A percentile compares a stretch with the other conserved stretches of the same genome.
Evolutionary conservation across 495 filamentous ascomycete genomes (phyloP).

Genomic region (Neurospora cerealis): DNA sequence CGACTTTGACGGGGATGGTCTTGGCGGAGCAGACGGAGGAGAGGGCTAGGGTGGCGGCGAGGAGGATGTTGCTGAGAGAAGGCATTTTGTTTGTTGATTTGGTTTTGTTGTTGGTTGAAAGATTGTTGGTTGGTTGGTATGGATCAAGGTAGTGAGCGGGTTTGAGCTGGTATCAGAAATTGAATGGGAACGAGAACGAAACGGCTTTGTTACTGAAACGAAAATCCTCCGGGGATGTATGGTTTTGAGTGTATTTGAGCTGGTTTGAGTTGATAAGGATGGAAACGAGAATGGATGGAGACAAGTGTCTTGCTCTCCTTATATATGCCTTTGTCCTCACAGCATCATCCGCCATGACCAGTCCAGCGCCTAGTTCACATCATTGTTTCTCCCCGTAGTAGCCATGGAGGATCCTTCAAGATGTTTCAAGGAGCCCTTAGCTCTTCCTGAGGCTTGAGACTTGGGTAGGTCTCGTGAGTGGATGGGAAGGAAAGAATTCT

Average conservation of each 20-base stretch:
- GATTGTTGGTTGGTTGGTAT: not conserved
- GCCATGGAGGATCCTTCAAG: not conserved
- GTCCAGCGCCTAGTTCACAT: not conserved
- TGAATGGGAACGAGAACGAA: not conserved
- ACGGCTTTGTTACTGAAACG: not conserved
- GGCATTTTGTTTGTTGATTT: not conserved
- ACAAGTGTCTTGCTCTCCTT: not conserved
- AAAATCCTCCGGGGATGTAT: not conserved
- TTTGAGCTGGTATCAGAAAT: not conserved
- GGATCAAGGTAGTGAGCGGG: not conserved
- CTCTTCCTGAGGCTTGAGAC: not conserved
- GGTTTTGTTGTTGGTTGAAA: not conserved
- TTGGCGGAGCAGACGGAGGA: slow-evolving; percentile 12
- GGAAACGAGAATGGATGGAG: not conserved
- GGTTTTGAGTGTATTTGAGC: not conserved
- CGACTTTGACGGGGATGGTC: slow-evolving; percentile 16
- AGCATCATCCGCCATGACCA: not conserved
- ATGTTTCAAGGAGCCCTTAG: not conserved
- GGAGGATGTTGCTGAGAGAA: slow-evolving; percentile 6
- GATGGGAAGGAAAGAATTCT: not conserved
- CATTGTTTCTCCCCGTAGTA: not conserved
- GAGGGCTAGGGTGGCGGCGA: slow-evolving; percentile 5
- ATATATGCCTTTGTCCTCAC: not conserved
- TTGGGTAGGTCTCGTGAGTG: not conserved
- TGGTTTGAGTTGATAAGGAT: not conserved